phyloP scores from a whole-genome alignment of 768 basidiomycete species.

The Lepiota venenata region DNA sequence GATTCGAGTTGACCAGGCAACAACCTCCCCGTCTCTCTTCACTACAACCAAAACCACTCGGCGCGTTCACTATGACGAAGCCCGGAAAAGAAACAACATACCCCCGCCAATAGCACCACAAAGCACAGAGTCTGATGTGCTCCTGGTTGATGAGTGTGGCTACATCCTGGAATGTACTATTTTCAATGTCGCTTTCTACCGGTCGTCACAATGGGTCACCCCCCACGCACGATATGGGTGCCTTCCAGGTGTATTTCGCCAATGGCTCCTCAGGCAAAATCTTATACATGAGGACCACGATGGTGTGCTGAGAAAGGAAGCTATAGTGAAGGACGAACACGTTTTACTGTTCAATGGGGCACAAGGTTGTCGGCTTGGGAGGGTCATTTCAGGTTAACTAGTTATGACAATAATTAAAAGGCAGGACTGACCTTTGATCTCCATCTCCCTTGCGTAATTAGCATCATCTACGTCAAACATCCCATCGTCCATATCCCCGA shows the following conservation, averaged over 20 bases:
- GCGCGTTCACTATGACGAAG: constrained; percentile 55
- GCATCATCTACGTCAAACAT: constrained; percentile 50
- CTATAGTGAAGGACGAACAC: constrained; percentile 52
- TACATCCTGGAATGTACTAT: constrained; percentile 65
- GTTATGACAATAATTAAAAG: background rate
- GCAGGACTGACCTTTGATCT: constrained; percentile 14
- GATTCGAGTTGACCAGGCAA: constrained; percentile 51
- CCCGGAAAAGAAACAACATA: constrained; percentile 54
- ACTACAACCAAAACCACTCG: constrained; percentile 71
- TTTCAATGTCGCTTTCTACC: constrained; percentile 69
- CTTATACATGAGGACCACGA: constrained; percentile 50
- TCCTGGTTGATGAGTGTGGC: constrained; percentile 53
- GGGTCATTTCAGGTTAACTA: constrained; percentile 21
- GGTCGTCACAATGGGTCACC: constrained; percentile 59
- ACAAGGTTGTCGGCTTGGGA: constrained; percentile 63
- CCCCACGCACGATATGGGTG: constrained; percentile 61
- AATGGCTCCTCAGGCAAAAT: constrained; percentile 63
- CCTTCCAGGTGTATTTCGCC: constrained; percentile 66
- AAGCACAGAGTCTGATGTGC: constrained; percentile 46
- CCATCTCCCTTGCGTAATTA: constrained; percentile 45
- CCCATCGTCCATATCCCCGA: constrained; percentile 85
- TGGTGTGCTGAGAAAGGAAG: constrained; percentile 36
- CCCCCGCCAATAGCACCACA: constrained; percentile 27
- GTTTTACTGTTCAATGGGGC: constrained; percentile 74
- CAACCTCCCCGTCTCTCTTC: constrained; percentile 53